A percentile compares a stretch with the other conserved stretches of the same genome.
These are phyloP conservation scores for Diplodia intermedia DNA, from an alignment of 2,329 filamentous ascomycete genomes.

Conservation along the genomic window DNA sequence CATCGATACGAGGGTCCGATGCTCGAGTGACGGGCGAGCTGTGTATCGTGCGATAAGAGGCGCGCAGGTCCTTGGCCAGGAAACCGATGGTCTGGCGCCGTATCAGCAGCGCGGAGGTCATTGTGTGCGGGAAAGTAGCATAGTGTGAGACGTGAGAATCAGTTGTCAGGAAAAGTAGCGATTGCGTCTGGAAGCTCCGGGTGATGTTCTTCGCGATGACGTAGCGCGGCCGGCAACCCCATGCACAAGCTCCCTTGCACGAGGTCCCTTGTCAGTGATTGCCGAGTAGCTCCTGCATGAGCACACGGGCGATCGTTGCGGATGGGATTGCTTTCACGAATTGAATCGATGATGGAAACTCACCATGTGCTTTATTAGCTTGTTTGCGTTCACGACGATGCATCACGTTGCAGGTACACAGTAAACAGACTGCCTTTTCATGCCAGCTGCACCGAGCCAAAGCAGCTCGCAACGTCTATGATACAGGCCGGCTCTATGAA, in stretches of 20 bases:
- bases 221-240: conserved; percentile 14
- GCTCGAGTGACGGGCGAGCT: conserved; percentile 36
- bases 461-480: conserved; percentile 28
- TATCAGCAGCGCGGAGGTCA: conserved; percentile 15
- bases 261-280: conserved; percentile 13
- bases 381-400: conserved; percentile 15
- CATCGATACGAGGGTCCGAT: conserved; percentile 58
- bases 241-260: conserved; percentile 22
- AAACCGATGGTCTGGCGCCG: neutral
- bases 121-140: neutral
- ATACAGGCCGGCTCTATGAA: conserved; percentile 31
- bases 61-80: conserved; percentile 35
- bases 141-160: neutral
- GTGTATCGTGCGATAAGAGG: conserved; percentile 38
- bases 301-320: neutral
- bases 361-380: neutral
- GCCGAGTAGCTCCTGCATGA: conserved; percentile 3
- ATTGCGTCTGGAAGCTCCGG: neutral
- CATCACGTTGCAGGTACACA: conserved; percentile 9
- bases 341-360: neutral
- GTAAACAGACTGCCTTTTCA: conserved; percentile 21
- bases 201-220: conserved; percentile 25
- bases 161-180: neutral
- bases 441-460: conserved; percentile 10
- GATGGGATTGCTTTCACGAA: neutral